These are phyloP conservation scores for Coelastrella sp. DNA, from an alignment of 139 green algal genomes.

Conservation along the genomic window DNA sequence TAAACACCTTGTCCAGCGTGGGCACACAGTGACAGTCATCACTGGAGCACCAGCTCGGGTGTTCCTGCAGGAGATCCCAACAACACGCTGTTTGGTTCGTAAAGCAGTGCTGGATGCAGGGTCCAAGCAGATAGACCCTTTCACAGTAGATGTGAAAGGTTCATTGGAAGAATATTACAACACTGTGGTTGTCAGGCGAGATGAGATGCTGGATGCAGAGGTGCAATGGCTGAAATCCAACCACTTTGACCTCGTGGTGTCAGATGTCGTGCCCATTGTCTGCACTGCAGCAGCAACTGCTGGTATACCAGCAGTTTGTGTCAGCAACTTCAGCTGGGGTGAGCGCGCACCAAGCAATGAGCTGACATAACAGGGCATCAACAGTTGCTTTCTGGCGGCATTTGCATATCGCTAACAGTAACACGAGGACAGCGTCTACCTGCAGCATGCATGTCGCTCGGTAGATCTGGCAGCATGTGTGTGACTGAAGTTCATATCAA, in stretches of 20 bases:
- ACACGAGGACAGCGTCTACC: too few species aligned
- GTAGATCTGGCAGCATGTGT: too few species aligned
- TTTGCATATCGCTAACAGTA: too few species aligned
- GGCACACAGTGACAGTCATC: slow-evolving; percentile 68
- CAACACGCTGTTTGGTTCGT: slow-evolving; percentile 47
- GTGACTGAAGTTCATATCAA: too few species aligned
- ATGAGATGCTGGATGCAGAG: slow-evolving; percentile 61
- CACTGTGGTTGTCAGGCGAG: slow-evolving; percentile 44
- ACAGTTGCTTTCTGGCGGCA: too few species aligned
- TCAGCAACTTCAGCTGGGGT: slow-evolving; percentile 82
- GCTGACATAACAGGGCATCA: too few species aligned
- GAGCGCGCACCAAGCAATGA: neutral
- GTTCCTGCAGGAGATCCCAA: slow-evolving; percentile 49
- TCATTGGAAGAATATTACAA: slow-evolving; percentile 66
- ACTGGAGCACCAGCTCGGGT: slow-evolving; percentile 49
- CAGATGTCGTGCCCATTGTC: slow-evolving; percentile 75
- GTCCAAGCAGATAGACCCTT: slow-evolving; percentile 72
- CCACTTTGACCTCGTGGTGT: slow-evolving; percentile 61
- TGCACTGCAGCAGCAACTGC: slow-evolving; percentile 66
- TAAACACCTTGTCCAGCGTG: slow-evolving; percentile 50
- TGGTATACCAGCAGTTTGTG: slow-evolving; percentile 65
- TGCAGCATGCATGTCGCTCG: too few species aligned
- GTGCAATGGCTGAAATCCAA: slow-evolving; percentile 61
- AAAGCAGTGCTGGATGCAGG: slow-evolving; percentile 68
- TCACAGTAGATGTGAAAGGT: slow-evolving; percentile 70